Percentiles rank a stretch among this genome's conserved stretches.
Conservation (phyloP, 83 land plant genomes). For the Larix sibirica region DNA sequence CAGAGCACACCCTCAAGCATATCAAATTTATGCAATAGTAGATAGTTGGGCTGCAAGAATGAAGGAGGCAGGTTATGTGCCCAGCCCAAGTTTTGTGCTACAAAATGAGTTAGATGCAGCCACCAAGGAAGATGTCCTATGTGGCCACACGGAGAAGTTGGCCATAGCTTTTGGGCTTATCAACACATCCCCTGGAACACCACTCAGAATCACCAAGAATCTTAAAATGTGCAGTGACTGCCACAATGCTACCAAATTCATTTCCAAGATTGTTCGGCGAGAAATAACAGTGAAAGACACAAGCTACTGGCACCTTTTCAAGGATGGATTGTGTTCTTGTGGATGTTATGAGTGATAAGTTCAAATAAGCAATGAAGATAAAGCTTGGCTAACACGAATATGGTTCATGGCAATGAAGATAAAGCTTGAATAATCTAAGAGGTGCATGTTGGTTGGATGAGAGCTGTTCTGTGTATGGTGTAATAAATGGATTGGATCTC, state of each 20-base stretch:
- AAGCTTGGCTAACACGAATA: too few relatives aligned
- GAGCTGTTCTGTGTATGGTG: too few relatives aligned
- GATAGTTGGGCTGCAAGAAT: neutral
- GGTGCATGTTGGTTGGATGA: too few relatives aligned
- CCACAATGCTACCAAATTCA: neutral
- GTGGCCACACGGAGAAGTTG: slow-evolving; percentile 2
- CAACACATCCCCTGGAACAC: neutral
- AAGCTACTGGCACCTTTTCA: neutral
- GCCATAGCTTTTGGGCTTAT: neutral
- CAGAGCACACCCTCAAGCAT: neutral
- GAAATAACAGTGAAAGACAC: neutral
- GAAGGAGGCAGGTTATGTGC: neutral
- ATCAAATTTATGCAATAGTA: neutral
- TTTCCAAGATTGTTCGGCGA: neutral
- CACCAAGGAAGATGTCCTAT: neutral
- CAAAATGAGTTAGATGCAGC: neutral
- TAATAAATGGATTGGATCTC: too few relatives aligned
- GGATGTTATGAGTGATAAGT: neutral
- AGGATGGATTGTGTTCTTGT: neutral
- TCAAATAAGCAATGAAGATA: too few relatives aligned
- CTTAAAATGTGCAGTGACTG: neutral
- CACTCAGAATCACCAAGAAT: neutral
- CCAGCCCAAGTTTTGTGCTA: neutral
- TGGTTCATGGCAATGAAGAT: too few relatives aligned
- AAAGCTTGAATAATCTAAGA: too few relatives aligned